These are phyloP conservation scores for Musa schizocarpa DNA, from an alignment of 176 grass and related monocot species.

Conservation along the genomic window DNA sequence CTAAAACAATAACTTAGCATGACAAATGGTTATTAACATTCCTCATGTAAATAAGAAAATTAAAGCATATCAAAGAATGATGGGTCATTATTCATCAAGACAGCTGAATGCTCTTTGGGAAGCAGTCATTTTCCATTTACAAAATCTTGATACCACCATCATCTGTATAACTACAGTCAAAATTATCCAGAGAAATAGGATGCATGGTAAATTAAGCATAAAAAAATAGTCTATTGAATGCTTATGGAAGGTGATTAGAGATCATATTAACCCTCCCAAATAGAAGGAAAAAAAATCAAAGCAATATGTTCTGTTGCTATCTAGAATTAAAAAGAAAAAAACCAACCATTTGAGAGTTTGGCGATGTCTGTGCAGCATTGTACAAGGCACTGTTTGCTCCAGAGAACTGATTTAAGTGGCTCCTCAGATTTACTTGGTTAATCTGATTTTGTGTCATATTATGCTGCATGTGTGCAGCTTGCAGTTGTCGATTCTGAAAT, in stretches of 20 bases:
- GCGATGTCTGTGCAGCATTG: slow-evolving; percentile 72
- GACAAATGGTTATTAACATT: background rate
- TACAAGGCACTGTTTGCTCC: slow-evolving; percentile 76
- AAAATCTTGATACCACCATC: background rate
- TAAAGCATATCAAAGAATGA: background rate
- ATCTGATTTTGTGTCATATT: slow-evolving; percentile 73
- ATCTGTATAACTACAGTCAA: background rate
- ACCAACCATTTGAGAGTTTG: slow-evolving; percentile 85
- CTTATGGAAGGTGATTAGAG: background rate
- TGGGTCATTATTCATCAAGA: background rate
- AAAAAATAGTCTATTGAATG: background rate
- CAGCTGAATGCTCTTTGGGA: background rate
- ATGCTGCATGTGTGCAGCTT: slow-evolving; percentile 57
- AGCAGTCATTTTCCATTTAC: background rate
- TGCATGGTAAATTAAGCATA: background rate
- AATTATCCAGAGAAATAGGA: background rate
- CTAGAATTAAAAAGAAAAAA: background rate
- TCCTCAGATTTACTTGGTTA: slow-evolving; percentile 84
- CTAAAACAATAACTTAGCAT: background rate
- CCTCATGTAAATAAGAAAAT: background rate
- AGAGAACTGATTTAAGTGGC: slow-evolving; percentile 66
- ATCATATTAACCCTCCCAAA: background rate
- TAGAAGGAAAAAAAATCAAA: slow-evolving; percentile 4
- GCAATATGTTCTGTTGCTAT: background rate
- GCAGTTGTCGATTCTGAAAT: slow-evolving; percentile 78